phyloP scores from a whole-genome alignment of 192 early-diverging fungal species.

The Umbelopsis ramanniana region DNA sequence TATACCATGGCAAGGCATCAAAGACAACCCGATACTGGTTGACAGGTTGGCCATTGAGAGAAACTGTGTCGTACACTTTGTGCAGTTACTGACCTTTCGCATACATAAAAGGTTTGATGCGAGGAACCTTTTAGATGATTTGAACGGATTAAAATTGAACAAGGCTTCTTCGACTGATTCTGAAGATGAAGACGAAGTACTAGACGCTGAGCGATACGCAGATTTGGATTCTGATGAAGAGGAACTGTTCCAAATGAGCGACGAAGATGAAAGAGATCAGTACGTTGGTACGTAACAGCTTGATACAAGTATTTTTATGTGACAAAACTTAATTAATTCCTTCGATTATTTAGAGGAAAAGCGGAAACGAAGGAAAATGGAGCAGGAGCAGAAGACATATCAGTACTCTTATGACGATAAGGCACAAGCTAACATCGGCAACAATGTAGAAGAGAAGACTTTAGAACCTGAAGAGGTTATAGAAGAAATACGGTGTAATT shows the following conservation, averaged over 20 bases:
- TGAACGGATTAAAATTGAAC: slow-evolving; percentile 18
- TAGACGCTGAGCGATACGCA: slow-evolving; percentile 57
- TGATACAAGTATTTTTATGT: not conserved
- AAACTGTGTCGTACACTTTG: not conserved
- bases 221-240: slow-evolving; percentile 69
- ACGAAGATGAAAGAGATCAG: slow-evolving; percentile 55
- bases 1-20: slow-evolving; percentile 49
- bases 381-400: slow-evolving; percentile 27
- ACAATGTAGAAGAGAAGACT: slow-evolving; percentile 2
- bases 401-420: slow-evolving; percentile 35
- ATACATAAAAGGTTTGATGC: slow-evolving; percentile 61
- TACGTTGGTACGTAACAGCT: slow-evolving; percentile 46
- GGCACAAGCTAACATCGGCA: not conserved
- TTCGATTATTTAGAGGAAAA: slow-evolving; percentile 26
- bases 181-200: slow-evolving; percentile 35
- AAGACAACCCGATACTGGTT: slow-evolving; percentile 35
- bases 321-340: not conserved
- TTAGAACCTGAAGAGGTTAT: slow-evolving; percentile 15
- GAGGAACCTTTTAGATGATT: slow-evolving; percentile 61
- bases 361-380: slow-evolving; percentile 35
- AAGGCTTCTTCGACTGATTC: slow-evolving; percentile 11
- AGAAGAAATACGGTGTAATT: slow-evolving; percentile 43
- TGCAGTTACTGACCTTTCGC: not conserved
- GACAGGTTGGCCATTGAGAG: slow-evolving; percentile 45
- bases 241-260: slow-evolving; percentile 49